Percentiles rank a stretch among this genome's conserved stretches.
phyloP scores from a whole-genome alignment of 257 asterid species.

The Gynochthodes officinalis region DNA sequence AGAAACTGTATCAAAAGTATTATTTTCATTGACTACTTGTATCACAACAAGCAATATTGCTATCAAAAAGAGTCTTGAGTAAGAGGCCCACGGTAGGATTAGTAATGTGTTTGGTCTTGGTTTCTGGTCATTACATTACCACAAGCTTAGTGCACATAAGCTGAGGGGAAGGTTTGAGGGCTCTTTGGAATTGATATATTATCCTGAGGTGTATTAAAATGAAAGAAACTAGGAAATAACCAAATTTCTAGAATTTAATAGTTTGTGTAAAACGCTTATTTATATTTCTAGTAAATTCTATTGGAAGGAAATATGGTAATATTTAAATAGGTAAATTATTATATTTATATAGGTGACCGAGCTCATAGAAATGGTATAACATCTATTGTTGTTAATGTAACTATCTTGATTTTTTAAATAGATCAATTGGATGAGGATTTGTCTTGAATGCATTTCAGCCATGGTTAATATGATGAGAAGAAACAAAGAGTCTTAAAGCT shows the following conservation, averaged over 20 bases:
- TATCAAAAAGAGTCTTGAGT: not conserved
- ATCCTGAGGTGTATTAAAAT: too few species aligned
- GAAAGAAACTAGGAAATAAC: not conserved
- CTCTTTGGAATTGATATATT: not conserved
- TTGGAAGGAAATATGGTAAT: too few species aligned
- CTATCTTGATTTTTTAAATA: too few species aligned
- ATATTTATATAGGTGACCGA: not conserved
- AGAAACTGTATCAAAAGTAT: not conserved
- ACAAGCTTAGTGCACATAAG: not conserved
- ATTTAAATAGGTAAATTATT: too few species aligned
- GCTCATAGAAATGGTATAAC: too few species aligned
- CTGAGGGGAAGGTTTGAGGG: not conserved
- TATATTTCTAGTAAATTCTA: too few species aligned
- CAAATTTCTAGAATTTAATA: not conserved
- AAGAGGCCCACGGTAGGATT: not conserved
- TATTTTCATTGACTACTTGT: not conserved
- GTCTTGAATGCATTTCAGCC: not conserved
- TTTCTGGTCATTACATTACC: not conserved
- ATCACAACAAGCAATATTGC: not conserved
- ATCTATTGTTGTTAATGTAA: not conserved
- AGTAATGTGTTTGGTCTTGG: not conserved
- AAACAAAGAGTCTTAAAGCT: too few species aligned
- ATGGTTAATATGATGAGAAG: too few species aligned
- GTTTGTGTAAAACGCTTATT: not conserved
- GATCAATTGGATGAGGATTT: not conserved